phyloP scores from a whole-genome alignment of 2,329 filamentous ascomycete species.

The Alternaria arbusti region DNA sequence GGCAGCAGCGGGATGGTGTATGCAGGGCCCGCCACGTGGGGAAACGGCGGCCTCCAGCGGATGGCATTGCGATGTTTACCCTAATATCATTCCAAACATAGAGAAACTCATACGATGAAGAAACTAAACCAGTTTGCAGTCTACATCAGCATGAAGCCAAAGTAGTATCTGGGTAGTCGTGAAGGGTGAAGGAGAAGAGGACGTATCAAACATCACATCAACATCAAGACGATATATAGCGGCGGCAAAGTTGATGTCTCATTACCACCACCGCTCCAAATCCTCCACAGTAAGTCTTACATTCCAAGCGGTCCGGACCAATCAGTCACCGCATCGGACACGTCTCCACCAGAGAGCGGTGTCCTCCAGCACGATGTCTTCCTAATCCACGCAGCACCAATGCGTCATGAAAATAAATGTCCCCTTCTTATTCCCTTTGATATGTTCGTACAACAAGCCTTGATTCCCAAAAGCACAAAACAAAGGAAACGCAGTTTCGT shows the following conservation, averaged over 20 bases:
- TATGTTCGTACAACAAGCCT: slow-evolving; percentile 17
- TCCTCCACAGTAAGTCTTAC: slow-evolving; percentile 29
- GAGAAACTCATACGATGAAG: neutral
- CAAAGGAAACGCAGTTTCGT: slow-evolving; percentile 46
- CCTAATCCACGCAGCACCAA: slow-evolving; percentile 28
- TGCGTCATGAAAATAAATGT: slow-evolving; percentile 26
- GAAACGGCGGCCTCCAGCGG: neutral
- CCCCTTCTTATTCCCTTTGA: slow-evolving; percentile 13
- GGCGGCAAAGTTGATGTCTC: slow-evolving; percentile 33
- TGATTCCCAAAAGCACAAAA: slow-evolving; percentile 18
- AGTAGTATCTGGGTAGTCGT: neutral
- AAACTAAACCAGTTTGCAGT: neutral
- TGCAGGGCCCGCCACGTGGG: neutral
- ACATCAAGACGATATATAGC: slow-evolving; percentile 25
- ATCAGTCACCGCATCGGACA: slow-evolving; percentile 29
- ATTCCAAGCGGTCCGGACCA: slow-evolving; percentile 37
- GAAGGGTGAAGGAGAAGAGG: neutral
- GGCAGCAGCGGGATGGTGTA: neutral
- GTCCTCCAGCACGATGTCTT: slow-evolving; percentile 32
- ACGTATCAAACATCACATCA: neutral
- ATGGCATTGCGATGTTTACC: neutral
- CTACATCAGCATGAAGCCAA: neutral
- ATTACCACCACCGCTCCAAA: slow-evolving; percentile 39
- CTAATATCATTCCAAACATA: neutral
- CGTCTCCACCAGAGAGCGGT: slow-evolving; percentile 26